Evolutionary conservation across 2,329 filamentous ascomycete genomes (phyloP), one percentile per base, ranked within the genome.

Genomic region (Aspergillus sp.): DNA sequence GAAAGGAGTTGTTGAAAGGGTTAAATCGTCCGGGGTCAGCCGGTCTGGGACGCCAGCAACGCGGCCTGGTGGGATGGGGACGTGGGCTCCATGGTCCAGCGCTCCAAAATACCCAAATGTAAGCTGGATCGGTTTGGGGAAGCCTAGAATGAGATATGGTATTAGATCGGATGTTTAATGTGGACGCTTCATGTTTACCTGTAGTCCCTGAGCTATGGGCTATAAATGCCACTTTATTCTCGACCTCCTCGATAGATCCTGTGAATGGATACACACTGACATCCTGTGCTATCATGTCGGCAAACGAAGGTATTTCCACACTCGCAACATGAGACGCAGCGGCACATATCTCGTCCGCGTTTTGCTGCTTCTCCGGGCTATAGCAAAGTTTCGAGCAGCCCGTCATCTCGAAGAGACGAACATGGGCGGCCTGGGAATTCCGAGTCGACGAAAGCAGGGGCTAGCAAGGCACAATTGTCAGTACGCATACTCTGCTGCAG

Each of bases 221-320:
- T n/a, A 62, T 55, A 6, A 57, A 66, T 56, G 27, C 66, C 58
- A 33, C 57, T 60, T 47, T 67, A 24, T 55, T 35, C 23, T 52
- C 24, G 11, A 40, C 27, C 4, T 49, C 56, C 9, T 17, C 11
- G 24, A 50, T 51, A 2, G 63, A 55, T 6, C 15, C 6, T 7
- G 3, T 8, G 27, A 33, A 48, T 12, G 45, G 45, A 14, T 48
- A n/a, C n/a, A n/a, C n/a, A n/a, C n/a, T n/a, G n/a, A n/a, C n/a
- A n/a, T n/a, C 27, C 27, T 31, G 27, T 31, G 27, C 27, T 31
- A 31, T 11, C 27, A 31, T 31, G 2, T 31, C 27, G 45, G 15
- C n/a, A 17, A 33, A 35, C 9, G 19, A 27, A 45, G 43, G 23
- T 45, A 21, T 24, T 45, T 8, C 24, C 5, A 7, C 6, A 4